Evolutionary conservation across 768 basidiomycete genomes (phyloP).

Genomic region (Collybiopsis luxurians): DNA sequence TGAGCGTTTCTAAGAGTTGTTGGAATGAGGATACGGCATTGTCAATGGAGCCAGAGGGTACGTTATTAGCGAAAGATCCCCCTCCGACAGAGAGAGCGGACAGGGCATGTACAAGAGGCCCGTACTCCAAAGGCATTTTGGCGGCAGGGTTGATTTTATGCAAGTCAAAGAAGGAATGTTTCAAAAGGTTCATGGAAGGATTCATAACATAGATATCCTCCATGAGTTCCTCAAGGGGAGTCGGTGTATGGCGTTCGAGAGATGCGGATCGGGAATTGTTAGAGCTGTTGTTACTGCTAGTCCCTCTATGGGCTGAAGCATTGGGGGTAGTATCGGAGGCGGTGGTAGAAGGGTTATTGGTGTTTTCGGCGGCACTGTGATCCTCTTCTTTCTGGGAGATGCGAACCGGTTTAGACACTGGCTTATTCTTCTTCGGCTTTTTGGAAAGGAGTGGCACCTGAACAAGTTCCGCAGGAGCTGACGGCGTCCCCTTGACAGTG

Average conservation of each 20-base stretch:
- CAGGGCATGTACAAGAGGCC: constrained; percentile 80
- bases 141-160: constrained; percentile 71
- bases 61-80: constrained; percentile 78
- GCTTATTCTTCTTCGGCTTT: constrained; percentile 82
- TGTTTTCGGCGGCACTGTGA: constrained; percentile 34
- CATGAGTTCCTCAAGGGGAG: constrained; percentile 61
- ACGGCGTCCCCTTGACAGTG: constrained; percentile 12
- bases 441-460: constrained; percentile 79
- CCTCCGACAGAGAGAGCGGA: constrained; percentile 85
- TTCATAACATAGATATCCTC: constrained; percentile 62
- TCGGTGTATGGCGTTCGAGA: constrained; percentile 46
- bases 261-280: constrained; percentile 62
- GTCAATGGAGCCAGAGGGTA: constrained; percentile 87
- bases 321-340: constrained; percentile 44
- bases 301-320: constrained; percentile 28
- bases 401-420: constrained; percentile 53
- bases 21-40: constrained; percentile 90
- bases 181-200: constrained; percentile 62
- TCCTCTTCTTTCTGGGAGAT: constrained; percentile 59
- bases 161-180: constrained; percentile 74
- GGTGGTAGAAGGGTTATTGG: constrained; percentile 40
- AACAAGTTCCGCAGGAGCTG: constrained; percentile 30
- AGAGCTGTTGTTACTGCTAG: constrained; percentile 45
- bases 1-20: constrained; percentile 82
- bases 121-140: constrained; percentile 81